Percentiles rank a stretch among this genome's conserved stretches.
These are phyloP conservation scores for Brasilioporus rufonigricans DNA, from an alignment of 768 basidiomycete genomes.

Conservation along the genomic window DNA sequence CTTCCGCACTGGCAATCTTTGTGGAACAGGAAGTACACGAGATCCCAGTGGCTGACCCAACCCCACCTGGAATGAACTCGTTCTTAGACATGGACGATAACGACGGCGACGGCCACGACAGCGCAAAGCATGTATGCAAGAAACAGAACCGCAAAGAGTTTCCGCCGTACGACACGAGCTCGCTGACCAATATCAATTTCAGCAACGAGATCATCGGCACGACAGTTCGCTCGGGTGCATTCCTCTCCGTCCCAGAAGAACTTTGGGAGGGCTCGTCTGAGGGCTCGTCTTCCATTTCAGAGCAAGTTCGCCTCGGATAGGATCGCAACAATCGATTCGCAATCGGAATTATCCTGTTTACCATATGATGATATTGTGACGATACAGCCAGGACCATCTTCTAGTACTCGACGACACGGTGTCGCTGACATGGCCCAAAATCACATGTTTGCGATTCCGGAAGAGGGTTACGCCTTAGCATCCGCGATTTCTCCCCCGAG, in stretches of 20 bases:
- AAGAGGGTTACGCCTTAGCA: background rate
- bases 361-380: background rate
- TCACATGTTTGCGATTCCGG: background rate
- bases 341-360: background rate
- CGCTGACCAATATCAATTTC: constrained; percentile 3
- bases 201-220: constrained; percentile 16
- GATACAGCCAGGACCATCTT: background rate
- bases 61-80: constrained; percentile 9
- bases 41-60: constrained; percentile 1
- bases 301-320: background rate
- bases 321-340: background rate
- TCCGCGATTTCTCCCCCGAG: background rate
- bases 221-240: constrained; percentile 6
- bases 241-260: constrained; percentile 11
- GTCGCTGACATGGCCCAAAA: constrained; percentile 10
- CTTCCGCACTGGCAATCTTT: constrained; percentile 15
- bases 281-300: background rate
- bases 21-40: constrained; percentile 18
- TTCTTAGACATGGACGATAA: constrained; percentile 13
- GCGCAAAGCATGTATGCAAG: background rate
- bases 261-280: background rate
- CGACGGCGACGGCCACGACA: background rate
- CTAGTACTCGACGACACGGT: constrained; percentile 9
- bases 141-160: background rate
- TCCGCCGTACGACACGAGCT: constrained; percentile 17